A percentile compares a stretch with the other conserved stretches of the same genome.
Conservation (phyloP, 495 filamentous ascomycete genomes). For the Tuber magnatum region DNA sequence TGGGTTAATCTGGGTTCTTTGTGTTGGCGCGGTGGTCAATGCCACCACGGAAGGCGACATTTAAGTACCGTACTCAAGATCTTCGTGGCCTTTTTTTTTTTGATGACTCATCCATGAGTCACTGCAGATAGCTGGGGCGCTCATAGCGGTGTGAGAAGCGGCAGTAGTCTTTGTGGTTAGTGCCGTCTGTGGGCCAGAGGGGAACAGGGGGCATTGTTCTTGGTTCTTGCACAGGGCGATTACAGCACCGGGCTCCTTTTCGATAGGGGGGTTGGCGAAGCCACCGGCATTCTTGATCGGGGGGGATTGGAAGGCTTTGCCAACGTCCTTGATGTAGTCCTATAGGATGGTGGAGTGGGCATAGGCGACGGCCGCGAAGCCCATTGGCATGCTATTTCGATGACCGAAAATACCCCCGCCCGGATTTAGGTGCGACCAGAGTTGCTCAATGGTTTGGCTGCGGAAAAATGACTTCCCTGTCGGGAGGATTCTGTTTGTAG, state of each 20-base stretch:
- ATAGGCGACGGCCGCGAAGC: conserved; percentile 80
- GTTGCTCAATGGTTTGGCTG: conserved; percentile 71
- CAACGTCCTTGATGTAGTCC: conserved; percentile 43
- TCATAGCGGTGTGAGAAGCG: conserved; percentile 84
- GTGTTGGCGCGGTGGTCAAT: conserved; percentile 44
- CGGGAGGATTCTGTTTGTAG: conserved; percentile 68
- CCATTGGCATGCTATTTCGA: conserved; percentile 78
- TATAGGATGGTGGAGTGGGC: conserved; percentile 63
- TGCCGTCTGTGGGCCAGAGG: conserved; percentile 55
- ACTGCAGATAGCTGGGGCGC: conserved; percentile 66
- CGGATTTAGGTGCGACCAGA: conserved; percentile 76
- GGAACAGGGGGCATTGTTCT: conserved; percentile 73
- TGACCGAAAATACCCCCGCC: conserved; percentile 76
- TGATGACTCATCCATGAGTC: conserved; percentile 57
- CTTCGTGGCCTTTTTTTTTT: conserved; percentile 63
- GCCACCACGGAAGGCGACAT: conserved; percentile 78
- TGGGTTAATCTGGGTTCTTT: background rate
- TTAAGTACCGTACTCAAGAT: conserved; percentile 65
- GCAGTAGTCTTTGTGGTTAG: conserved; percentile 79
- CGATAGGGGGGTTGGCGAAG: conserved; percentile 45
- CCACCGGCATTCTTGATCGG: conserved; percentile 43
- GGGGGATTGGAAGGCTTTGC: conserved; percentile 43
- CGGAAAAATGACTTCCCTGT: conserved; percentile 61
- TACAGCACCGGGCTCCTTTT: conserved; percentile 56
- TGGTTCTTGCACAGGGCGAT: conserved; percentile 95